These are phyloP conservation scores for Aegilops tauschii DNA, from an alignment of 176 grass and related monocot species.

Conservation along the genomic window DNA sequence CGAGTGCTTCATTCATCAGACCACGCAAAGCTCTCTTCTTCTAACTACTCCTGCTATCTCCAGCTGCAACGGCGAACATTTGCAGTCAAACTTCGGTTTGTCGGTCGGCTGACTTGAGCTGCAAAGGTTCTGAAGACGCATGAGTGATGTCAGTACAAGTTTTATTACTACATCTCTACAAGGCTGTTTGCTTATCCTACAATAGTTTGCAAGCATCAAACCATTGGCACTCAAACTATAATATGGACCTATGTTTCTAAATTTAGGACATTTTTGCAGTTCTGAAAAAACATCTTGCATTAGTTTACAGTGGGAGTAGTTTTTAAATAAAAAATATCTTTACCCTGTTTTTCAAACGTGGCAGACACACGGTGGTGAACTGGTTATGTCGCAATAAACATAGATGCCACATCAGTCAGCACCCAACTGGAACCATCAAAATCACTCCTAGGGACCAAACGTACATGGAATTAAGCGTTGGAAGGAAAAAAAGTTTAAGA, in stretches of 20 bases:
- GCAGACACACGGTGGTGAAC: background rate
- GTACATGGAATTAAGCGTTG: background rate
- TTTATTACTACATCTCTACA: background rate
- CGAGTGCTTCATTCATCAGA: background rate
- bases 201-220: background rate
- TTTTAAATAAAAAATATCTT: too few species aligned
- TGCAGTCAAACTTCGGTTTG: background rate
- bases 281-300: too few species aligned
- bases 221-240: background rate
- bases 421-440: background rate
- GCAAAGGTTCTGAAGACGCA: background rate
- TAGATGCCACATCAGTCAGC: background rate
- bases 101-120: constrained; percentile 2
- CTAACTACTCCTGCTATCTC: background rate
- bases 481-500: background rate
- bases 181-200: background rate
- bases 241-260: background rate
- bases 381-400: background rate
- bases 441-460: background rate
- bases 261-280: too few species aligned
- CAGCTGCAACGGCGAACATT: background rate
- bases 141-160: background rate
- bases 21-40: background rate
- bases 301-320: too few species aligned
- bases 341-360: too few species aligned